Conservation (phyloP, 2,329 filamentous ascomycete species). For the Stylonectria norvegica region DNA sequence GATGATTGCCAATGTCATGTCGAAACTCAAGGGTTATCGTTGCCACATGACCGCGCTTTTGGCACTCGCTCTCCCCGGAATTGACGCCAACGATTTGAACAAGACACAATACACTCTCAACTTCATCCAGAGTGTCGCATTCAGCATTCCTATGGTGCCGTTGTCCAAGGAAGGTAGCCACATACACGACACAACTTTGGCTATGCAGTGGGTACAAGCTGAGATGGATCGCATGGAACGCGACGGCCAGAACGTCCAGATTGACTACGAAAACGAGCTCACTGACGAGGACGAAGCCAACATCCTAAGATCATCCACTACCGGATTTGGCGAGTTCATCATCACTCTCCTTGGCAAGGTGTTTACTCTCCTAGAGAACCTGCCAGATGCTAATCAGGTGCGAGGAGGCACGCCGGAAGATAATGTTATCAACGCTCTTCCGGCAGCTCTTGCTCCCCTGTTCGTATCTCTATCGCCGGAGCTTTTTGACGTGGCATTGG, state of each 20-base stretch:
- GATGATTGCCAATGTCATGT: slow-evolving; percentile 87
- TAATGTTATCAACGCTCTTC: slow-evolving; percentile 92
- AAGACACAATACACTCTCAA: slow-evolving; percentile 94
- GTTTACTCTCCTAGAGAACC: slow-evolving; percentile 90
- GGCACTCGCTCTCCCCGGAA: slow-evolving; percentile 88
- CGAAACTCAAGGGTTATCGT: slow-evolving; percentile 89
- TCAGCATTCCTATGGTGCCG: slow-evolving; percentile 90
- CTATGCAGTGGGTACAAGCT: slow-evolving; percentile 88
- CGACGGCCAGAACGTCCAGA: slow-evolving; percentile 77
- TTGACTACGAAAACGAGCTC: slow-evolving; percentile 80
- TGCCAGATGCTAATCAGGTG: slow-evolving; percentile 85
- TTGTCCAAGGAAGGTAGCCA: slow-evolving; percentile 58
- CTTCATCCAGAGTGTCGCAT: slow-evolving; percentile 93
- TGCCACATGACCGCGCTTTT: slow-evolving; percentile 93
- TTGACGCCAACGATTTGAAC: slow-evolving; percentile 95
- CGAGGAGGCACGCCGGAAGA: slow-evolving; percentile 92
- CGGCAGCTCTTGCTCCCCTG: slow-evolving; percentile 84
- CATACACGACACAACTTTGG: slow-evolving; percentile 70
- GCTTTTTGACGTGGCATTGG: slow-evolving; percentile 84
- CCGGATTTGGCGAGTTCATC: slow-evolving; percentile 89
- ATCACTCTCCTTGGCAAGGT: slow-evolving; percentile 88
- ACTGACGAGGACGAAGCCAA: slow-evolving; percentile 81
- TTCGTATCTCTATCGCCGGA: slow-evolving; percentile 89
- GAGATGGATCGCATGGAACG: slow-evolving; percentile 93
- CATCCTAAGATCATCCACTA: slow-evolving; percentile 89